Conservation (phyloP, 495 filamentous ascomycete species). For the Aspergillus egyptiacus region DNA sequence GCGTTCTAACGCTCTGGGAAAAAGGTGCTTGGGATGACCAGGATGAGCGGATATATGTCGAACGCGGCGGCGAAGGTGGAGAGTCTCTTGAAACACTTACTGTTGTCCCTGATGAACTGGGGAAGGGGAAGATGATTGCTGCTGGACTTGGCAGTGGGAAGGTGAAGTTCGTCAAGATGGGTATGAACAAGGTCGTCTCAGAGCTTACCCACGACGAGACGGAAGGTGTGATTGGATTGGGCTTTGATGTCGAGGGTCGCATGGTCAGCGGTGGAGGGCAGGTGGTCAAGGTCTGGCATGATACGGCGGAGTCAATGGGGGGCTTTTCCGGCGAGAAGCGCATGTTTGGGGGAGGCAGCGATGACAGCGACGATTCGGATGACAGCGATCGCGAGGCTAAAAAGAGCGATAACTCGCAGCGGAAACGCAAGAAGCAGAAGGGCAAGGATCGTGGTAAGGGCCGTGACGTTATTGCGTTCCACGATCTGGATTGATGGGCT, state of each 20-base stretch:
- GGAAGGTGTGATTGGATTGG: constrained; percentile 71
- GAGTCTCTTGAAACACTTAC: constrained; percentile 70
- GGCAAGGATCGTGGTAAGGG: constrained; percentile 46
- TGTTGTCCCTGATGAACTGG: constrained; percentile 57
- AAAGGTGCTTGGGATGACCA: constrained; percentile 91
- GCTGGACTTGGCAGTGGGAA: constrained; percentile 71
- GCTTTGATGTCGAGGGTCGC: constrained; percentile 74
- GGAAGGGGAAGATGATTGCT: constrained; percentile 62
- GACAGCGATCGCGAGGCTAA: constrained; percentile 37
- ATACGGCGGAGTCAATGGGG: constrained; percentile 36
- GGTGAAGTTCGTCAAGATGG: constrained; percentile 51
- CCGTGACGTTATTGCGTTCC: constrained; percentile 57
- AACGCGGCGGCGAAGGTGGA: constrained; percentile 46
- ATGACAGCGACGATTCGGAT: constrained; percentile 37
- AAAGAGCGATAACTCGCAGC: constrained; percentile 37
- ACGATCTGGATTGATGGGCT: constrained; percentile 53
- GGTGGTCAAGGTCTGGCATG: constrained; percentile 80
- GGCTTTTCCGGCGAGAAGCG: constrained; percentile 31
- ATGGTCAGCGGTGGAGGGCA: constrained; percentile 83
- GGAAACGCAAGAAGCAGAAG: constrained; percentile 55
- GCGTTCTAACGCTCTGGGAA: constrained; percentile 88
- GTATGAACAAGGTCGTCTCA: constrained; percentile 51
- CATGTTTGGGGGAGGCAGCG: constrained; percentile 35
- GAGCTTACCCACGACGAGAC: constrained; percentile 73
- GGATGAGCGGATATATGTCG: constrained; percentile 75